phyloP scores from a whole-genome alignment of 306 rosid species.

The Cicer pinnatifidum region DNA sequence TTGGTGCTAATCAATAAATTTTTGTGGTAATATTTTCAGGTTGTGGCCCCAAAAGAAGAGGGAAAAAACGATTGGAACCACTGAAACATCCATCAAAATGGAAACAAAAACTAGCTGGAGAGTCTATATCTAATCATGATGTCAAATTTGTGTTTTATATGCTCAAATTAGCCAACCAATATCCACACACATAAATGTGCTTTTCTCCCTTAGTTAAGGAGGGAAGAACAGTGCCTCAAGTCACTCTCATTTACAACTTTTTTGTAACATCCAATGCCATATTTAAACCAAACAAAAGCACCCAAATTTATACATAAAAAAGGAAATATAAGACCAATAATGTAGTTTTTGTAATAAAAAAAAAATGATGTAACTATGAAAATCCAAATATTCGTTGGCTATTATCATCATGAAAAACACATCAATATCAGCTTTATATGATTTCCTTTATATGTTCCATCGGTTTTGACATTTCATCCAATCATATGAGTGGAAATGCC shows the following conservation, averaged over 20 bases:
- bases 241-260: background rate
- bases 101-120: background rate
- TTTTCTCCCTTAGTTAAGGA: background rate
- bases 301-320: background rate
- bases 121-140: background rate
- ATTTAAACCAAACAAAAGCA: background rate
- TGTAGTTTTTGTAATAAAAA: no score
- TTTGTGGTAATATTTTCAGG: no score
- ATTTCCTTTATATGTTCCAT: background rate
- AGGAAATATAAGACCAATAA: background rate
- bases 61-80: no score
- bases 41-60: no score
- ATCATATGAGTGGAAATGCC: slow-evolving; percentile 7
- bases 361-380: background rate
- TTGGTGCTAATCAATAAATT: no score
- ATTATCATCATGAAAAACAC: background rate
- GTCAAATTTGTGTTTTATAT: slow-evolving; percentile 16
- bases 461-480: background rate
- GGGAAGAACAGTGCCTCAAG: background rate
- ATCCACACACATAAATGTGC: background rate
- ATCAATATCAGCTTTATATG: background rate
- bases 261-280: background rate
- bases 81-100: background rate
- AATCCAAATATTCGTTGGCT: background rate
- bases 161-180: slow-evolving; percentile 2